Evolutionary conservation across 257 asterid genomes (phyloP), one percentile per base, ranked within the genome.

Genomic region (Catharanthus roseus): DNA sequence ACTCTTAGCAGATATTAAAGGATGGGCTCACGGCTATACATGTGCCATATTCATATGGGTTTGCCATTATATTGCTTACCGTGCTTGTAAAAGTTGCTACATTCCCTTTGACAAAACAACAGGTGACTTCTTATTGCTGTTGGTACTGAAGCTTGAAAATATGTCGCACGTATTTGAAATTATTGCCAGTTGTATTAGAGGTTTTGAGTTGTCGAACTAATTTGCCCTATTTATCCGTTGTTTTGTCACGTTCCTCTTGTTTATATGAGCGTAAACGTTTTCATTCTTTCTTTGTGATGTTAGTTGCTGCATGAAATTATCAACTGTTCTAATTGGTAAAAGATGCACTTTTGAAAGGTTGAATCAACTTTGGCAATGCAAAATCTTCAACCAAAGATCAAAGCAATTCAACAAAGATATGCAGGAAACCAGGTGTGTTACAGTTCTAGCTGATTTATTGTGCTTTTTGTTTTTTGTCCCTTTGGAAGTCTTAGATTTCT

Each of bases 361-460:
- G 99, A 95, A 82, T 95, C 99, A 16, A 91, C 98, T 10, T 69
- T 95, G 75, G 99, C 96, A 70, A 95, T 95, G 99, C 99, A 95
- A 88, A 95, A 86, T 85, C 97, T 95, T 76, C 99, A 95, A 82
- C 99, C 99, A 71, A 95, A 95, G 85, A 81, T 95, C 78, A 95
- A 95, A 85, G 98, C 99, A 4, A 95, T 95, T 76, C 99, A 95
- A 77, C 89, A 91, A 84, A 80, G 98, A 87, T 91, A 91, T 86
- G 90, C 95, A 18, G 99, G 99, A 80, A 95, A 95, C 84, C 98
- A 95, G 88, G 99, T 89, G 71, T 79, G 81, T 50, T 51, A 65
- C 74, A 64, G 29, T 45, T 26, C 66, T 60, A 7, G 28, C 57
- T 8, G 26, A 1, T 73, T 45, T 69, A 18, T 21, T 19, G n/a